phyloP scores from a whole-genome alignment of 73 alveolate genomes.

The Breviolum minutum region DNA sequence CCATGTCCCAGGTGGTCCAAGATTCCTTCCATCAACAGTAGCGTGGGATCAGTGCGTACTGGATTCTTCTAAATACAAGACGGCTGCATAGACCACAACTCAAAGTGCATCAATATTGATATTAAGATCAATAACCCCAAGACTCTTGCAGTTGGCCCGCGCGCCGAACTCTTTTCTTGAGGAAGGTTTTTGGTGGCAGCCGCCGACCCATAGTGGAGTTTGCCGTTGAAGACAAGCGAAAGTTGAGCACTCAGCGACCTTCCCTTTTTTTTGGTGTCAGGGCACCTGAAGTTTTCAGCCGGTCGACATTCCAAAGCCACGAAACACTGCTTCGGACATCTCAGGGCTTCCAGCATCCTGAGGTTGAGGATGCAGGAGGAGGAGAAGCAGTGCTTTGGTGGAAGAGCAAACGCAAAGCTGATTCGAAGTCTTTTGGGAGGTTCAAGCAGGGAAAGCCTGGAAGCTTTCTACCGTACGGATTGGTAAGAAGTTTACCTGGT shows the following conservation, averaged over 20 bases:
- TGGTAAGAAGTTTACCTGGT: too few relatives aligned
- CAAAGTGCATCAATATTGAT: too few relatives aligned
- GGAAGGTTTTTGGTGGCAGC: constrained; percentile 60
- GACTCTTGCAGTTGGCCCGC: too few relatives aligned
- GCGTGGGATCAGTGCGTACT: too few relatives aligned
- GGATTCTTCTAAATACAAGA: too few relatives aligned
- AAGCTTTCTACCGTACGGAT: too few relatives aligned
- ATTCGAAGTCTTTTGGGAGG: not conserved
- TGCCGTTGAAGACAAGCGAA: constrained; percentile 80
- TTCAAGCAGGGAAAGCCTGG: not conserved
- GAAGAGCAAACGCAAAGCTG: not conserved
- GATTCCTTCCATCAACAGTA: not conserved
- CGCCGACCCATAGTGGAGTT: constrained; percentile 83
- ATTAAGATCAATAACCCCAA: too few relatives aligned
- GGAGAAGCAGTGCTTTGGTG: constrained; percentile 7
- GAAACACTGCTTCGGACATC: too few relatives aligned
- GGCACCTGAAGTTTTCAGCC: not conserved
- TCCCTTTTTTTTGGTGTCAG: not conserved
- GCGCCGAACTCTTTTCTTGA: not conserved
- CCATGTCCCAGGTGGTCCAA: not conserved
- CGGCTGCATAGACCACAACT: too few relatives aligned
- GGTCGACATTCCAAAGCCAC: too few relatives aligned
- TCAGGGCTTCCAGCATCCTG: not conserved
- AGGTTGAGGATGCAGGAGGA: constrained; percentile 81
- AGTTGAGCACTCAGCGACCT: not conserved